Evolutionary conservation across 176 grass and related monocot species (phyloP), one percentile per base, ranked within the genome.

Genomic region (Oryza meridionalis): DNA sequence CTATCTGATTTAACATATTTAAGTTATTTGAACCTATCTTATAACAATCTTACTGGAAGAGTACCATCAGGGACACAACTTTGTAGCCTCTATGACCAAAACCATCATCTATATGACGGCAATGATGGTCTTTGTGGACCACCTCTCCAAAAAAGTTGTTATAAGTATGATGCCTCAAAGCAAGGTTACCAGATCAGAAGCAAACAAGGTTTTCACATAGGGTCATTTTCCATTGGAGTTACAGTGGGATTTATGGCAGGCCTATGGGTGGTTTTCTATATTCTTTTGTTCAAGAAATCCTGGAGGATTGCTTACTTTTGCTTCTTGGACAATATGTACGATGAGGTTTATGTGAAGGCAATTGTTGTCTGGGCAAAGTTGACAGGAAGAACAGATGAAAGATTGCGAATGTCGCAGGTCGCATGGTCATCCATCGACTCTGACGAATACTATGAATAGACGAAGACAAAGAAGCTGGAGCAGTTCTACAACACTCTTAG

Each of bases 221-320:
- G 40, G 35, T 64, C 70, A 26, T 69, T 83, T 37, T 73, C 64
- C n/a, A 2, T 77, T 14, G 21, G 65, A 0, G 10, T 70, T 21
- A 33, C 0, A 7, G 1, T 72, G 53, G 86, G 80, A 27, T 83
- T 65, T 44, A 50, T 78, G 6, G 64, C 64, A 16, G 73, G 86
- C 27, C 75, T 82, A 37, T 88, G 80, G 80, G 16, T 35, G 46
- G 44, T 83, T 17, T 77, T 73, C 44, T 73, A 46, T 6, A 15
- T 59, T 24, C 42, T 88, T 4, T 71, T 83, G 13, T 78, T 88
- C 67, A 42, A 21, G 27, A 77, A 82, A 42, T 11, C 10, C 17
- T 88, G 80, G 86, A 83, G 71, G 32, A n/a, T 72, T 51, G 79
- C 66, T 45, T 83, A 72, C 63, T 78, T 88, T 45, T 65, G 8